Conservation (phyloP, 768 basidiomycete species). For the Leccinum fibrillosum region DNA sequence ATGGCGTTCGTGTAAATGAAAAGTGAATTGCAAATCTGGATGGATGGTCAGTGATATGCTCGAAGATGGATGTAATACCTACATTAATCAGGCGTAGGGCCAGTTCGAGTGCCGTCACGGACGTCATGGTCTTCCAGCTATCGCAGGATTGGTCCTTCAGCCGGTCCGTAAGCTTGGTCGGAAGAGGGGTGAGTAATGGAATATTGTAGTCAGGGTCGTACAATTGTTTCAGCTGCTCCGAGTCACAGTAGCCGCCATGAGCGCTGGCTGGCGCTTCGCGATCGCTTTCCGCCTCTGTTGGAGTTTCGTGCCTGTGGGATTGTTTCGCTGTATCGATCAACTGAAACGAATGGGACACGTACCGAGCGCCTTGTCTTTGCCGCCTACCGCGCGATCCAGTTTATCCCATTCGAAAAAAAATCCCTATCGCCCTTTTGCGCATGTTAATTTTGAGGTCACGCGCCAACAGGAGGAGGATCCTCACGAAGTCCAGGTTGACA, state of each 20-base stretch:
- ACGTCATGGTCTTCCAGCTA: background rate
- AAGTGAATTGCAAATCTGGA: background rate
- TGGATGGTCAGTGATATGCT: background rate
- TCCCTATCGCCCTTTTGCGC: slow-evolving; percentile 19
- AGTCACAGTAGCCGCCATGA: background rate
- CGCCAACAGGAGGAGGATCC: background rate
- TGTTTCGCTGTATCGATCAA: background rate
- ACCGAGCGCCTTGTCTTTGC: slow-evolving; percentile 27
- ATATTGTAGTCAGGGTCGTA: background rate
- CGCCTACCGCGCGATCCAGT: slow-evolving; percentile 21
- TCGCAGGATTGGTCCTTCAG: background rate
- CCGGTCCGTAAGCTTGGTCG: background rate
- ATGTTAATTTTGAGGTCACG: slow-evolving; percentile 27
- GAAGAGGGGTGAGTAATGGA: background rate
- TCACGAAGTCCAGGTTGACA: slow-evolving; percentile 8
- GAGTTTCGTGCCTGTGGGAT: background rate
- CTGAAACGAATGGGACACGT: background rate
- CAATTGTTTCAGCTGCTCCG: background rate
- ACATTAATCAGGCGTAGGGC: background rate
- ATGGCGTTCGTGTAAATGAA: background rate
- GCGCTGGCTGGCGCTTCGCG: too few species aligned
- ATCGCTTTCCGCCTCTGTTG: too few species aligned
- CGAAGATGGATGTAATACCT: background rate
- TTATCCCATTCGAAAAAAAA: slow-evolving; percentile 29
- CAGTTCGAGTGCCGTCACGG: background rate